Evolutionary conservation across 2,329 filamentous ascomycete species (phyloP).

Genomic region (Bipolaris zeicola): DNA sequence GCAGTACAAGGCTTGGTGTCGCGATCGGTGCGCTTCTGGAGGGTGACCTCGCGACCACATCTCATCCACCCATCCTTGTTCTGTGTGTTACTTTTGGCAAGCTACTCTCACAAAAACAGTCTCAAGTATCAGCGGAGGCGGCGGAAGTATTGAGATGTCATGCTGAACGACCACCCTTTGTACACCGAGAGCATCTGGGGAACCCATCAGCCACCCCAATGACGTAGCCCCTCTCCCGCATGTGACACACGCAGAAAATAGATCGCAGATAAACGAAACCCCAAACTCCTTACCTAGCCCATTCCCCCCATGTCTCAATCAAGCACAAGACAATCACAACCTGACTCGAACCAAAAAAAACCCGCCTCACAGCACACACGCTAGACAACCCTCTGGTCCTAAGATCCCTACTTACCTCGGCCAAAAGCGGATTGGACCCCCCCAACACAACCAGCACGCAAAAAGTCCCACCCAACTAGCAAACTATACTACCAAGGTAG

Average conservation of each 20-base stretch:
- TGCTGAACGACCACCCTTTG: background rate
- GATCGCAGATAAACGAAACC: background rate
- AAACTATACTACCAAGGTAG: no score
- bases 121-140: background rate
- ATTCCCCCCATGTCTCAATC: no score
- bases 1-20: background rate
- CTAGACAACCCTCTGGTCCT: background rate
- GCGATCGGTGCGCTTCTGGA: background rate
- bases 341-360: background rate
- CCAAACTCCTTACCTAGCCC: no score
- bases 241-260: background rate
- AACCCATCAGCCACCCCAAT: background rate
- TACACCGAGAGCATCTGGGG: slow-evolving; percentile 2
- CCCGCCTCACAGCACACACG: background rate
- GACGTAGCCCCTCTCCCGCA: background rate
- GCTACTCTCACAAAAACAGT: no score
- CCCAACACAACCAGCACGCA: no score
- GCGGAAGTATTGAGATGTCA: background rate
- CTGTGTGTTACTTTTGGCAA: no score
- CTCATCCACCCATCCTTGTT: background rate
- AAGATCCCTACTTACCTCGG: no score
- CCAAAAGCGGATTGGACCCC: no score
- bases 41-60: background rate
- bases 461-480: no score
- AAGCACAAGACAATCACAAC: background rate